Conservation (phyloP, 306 rosid genomes). For the Ochetophila trinervis region DNA sequence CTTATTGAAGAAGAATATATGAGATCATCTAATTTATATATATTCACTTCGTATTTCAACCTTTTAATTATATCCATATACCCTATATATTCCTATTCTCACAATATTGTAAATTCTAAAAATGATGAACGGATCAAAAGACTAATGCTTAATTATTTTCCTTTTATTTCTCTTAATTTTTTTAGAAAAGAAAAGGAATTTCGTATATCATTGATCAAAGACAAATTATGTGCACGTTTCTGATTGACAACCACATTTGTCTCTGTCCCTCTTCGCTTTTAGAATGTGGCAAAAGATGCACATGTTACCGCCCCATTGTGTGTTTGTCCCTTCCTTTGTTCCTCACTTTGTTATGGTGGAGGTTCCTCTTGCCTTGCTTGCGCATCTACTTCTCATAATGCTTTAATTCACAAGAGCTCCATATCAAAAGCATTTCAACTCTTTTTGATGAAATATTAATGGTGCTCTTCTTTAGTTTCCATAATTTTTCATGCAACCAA, state of each 20-base stretch:
- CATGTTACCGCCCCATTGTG: conserved; percentile 57
- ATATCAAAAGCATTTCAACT: background rate
- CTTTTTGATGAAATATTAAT: background rate
- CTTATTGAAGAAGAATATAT: too few relatives aligned
- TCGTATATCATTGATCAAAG: background rate
- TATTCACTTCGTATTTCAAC: too few relatives aligned
- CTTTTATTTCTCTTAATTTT: background rate
- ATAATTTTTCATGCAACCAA: background rate
- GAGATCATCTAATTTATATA: too few relatives aligned
- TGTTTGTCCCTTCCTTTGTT: conserved; percentile 45
- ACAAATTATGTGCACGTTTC: conserved; percentile 27
- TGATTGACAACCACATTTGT: conserved; percentile 57
- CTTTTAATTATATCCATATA: too few relatives aligned
- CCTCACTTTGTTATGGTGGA: conserved; percentile 44
- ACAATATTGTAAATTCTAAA: too few relatives aligned
- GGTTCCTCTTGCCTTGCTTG: conserved; percentile 29
- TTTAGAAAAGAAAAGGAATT: background rate
- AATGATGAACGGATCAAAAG: too few relatives aligned
- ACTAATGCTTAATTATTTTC: background rate
- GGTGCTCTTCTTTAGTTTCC: background rate
- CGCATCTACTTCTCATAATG: conserved; percentile 33
- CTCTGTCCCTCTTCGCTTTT: conserved; percentile 46
- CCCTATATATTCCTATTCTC: too few relatives aligned
- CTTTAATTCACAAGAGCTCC: conserved; percentile 35
- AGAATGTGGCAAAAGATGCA: conserved; percentile 30